These are phyloP conservation scores for Linderina pennispora DNA, from an alignment of 192 early-diverging fungal genomes.

Conservation along the genomic window DNA sequence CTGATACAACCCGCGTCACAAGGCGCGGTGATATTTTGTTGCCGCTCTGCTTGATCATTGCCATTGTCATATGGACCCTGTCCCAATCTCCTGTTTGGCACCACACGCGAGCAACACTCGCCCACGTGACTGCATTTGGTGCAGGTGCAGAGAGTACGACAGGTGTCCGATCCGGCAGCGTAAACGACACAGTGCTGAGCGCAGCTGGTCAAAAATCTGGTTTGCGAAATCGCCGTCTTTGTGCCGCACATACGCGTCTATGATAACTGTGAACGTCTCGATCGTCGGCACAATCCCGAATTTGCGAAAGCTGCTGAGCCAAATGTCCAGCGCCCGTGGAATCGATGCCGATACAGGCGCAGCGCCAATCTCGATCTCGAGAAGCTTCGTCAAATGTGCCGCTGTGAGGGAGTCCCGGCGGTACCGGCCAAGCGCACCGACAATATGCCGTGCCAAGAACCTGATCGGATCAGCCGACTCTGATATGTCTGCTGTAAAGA, in stretches of 20 bases:
- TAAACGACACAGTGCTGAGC: background rate
- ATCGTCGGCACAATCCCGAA: slow-evolving; percentile 6
- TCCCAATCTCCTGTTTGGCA: background rate
- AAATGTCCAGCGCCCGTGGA: slow-evolving; percentile 10
- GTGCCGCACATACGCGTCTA: slow-evolving; percentile 9
- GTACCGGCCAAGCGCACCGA: slow-evolving; percentile 4
- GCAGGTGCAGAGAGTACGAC: slow-evolving; percentile 1
- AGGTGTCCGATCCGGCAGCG: background rate
- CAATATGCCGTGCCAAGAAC: slow-evolving; percentile 4
- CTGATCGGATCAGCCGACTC: too few species aligned
- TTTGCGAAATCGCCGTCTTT: slow-evolving; percentile 8
- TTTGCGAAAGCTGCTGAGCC: slow-evolving; percentile 5
- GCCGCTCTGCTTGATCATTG: background rate
- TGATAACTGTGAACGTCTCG: slow-evolving; percentile 10
- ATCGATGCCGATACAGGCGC: background rate
- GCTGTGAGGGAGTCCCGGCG: slow-evolving; percentile 2
- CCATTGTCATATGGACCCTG: background rate
- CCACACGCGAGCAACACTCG: slow-evolving; percentile 8
- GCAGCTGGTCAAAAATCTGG: slow-evolving; percentile 12
- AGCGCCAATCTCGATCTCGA: slow-evolving; percentile 12
- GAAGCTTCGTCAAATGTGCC: slow-evolving; percentile 11
- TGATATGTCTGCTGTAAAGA: too few species aligned
- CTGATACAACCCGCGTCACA: slow-evolving; percentile 10
- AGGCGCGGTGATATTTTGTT: slow-evolving; percentile 1
- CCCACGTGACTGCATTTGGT: slow-evolving; percentile 13